Base-by-base conservation (phyloP, 1,284 basidiomycete genomes). In the Boletus hoseneyae region DNA sequence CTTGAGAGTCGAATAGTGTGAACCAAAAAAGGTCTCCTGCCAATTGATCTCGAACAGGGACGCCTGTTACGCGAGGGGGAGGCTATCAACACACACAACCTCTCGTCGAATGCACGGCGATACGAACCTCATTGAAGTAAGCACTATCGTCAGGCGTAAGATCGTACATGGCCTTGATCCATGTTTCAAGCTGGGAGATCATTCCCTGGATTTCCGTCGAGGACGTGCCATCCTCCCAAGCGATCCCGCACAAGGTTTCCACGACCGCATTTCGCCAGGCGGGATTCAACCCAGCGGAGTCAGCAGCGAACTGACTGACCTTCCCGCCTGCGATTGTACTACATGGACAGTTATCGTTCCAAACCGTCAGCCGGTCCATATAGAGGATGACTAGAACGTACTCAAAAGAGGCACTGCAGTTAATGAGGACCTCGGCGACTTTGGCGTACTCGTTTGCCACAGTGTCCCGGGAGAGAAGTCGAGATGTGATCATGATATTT, bases 121-220 rank as follows among this genome's bases (percentile, higher is more conserved):
- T 54, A 52, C 70, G 21, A 16, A 71, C 74, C 67, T 78, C 74
- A 48, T 77, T 75, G 42, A 73, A 66, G 56, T 73, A 73, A 3
- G 71, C 65, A 2, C 70, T 73, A 16, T 70, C 66, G 16, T 65
- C 59, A 2, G 69, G 66, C 0, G 62, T 57, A 10, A 57, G 4
- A 57, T 56, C 34, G 48, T 58, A 23, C 52, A 55, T 45, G 11
- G 45, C 55, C 9, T 61, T 57, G 19, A 72, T 57, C 41, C 57
- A 57, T 32, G 64, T 63, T 30, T 70, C 54, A 15, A 69, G 53
- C 4, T 58, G 50, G 4, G 63, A 50, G 1, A 64, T 65, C 9
- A 59, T 40, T 11, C 47, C 57, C 2, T 65, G 42, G n/a, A 75
- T 70, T 12, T 60, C 62, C 2, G 51, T 50, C 6, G 51, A 51